Evolutionary conservation across 768 basidiomycete genomes (phyloP), one percentile per base, ranked within the genome.

Genomic region (Mycena crocata): DNA sequence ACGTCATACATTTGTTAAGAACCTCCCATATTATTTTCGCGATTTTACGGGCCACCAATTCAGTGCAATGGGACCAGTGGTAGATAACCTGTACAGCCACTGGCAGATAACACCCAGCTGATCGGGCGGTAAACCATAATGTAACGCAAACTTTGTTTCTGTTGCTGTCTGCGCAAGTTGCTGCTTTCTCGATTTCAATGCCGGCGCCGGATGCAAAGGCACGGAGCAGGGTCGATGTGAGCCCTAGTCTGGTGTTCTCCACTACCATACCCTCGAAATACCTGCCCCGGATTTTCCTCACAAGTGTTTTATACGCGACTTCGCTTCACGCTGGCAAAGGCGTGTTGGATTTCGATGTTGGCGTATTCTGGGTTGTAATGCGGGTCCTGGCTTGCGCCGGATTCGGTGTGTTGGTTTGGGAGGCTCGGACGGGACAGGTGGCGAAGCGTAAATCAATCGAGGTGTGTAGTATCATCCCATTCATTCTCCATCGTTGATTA

Each of bases 341-440:
- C 71, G 87, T 93, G 9, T 78, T 94, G 50, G 81, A 87, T 21
- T 84, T 85, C 40, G 89, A 92, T 75, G 86, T 90, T 24, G 89
- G 90, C 9, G 85, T 91, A 12, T 90, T 93, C 73, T 94, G 92
- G 93, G 82, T 93, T 17, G 82, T 91, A 35, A 89, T 93, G 80
- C 82, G 91, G 67, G 84, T 93, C 52, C 80, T 94, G 57, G 90
- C 90, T 4, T 87, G 89, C 69, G 90, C 88, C n/a, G 90, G 87
- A n/a, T 71, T 92, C 57, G 89, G 87, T 23, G 84, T 87, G 45
- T 69, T 92, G 48, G 77, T 87, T 23, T 89, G 91, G 89, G 88
- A 89, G 66, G 83, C 79, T 1, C 65, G 81, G 51, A 88, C 86
- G 0, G 86, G 86, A 5, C 84, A 89, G 72, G 73, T 87, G 66